Base-by-base conservation (phyloP, 2,329 filamentous ascomycete species). In the Dothidotthia symphoricarpi region DNA sequence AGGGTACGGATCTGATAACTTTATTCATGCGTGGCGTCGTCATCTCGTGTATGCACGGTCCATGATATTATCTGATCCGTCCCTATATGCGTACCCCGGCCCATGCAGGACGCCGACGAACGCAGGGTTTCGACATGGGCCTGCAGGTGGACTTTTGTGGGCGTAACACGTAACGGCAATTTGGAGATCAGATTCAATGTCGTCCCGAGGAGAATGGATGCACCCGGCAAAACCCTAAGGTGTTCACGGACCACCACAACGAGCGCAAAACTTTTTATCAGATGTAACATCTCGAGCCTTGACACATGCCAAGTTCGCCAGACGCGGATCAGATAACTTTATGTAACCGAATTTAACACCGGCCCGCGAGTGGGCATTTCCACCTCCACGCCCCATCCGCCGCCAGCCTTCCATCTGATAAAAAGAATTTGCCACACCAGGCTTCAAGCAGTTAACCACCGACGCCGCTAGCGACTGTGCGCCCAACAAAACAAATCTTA, bases 1-100 rank as follows among this genome's bases (percentile, higher is more conserved):
- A 57, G 48, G 48, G 39, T 4, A 49, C 56, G 57, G 60, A 63
- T 64, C 58, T 55, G 59, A 63, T 61, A 63, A 57, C 51, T 41
- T 58, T 55, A 60, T 49, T 38, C 49, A 36, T 46, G 43, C 48
- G 31, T 33, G 30, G 36, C 26, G 24, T 39, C 36, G 49, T 41
- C 45, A 41, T 22, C 5, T 26, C 15, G 16, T 41, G 42, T 39
- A 25, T 26, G n/a, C 16, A 31, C 38, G 5, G 19, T 22, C 28
- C 25, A 43, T 47, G 34, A 38, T 46, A 47, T 47, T 44, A 51
- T 51, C 44, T 45, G 39, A 54, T 51, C 41, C 32, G 43, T 32
- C 34, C 15, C 27, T 14, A 15, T 24, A 28, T 12, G 13, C 11
- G 28, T 13, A 19, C 28, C 28, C 29, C 22, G 38, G 43, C 40